These are phyloP conservation scores for Spencermartinsiella europaea DNA, from an alignment of 805 yeast species.

Conservation along the genomic window DNA sequence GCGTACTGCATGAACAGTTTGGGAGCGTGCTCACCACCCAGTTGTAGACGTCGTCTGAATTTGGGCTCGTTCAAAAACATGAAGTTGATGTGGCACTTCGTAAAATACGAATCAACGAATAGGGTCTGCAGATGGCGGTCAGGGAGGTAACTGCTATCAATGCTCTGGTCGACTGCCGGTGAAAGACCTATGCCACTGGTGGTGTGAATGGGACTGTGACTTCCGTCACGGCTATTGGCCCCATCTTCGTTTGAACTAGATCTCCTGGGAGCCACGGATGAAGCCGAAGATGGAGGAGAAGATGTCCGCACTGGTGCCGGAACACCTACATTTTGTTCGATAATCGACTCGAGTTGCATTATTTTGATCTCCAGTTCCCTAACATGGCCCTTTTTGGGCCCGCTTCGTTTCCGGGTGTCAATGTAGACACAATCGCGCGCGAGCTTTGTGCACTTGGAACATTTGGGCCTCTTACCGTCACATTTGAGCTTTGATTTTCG, in stretches of 20 bases:
- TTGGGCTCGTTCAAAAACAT: constrained; percentile 35
- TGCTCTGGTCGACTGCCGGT: too few species aligned
- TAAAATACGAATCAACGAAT: background rate
- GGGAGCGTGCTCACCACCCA: constrained; percentile 14
- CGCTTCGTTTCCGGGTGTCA: constrained; percentile 27
- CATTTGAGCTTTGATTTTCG: constrained; percentile 32
- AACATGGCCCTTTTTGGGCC: constrained; percentile 33
- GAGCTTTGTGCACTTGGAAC: constrained; percentile 28
- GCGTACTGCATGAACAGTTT: constrained; percentile 29
- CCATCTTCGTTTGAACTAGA: too few species aligned
- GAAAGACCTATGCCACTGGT: too few species aligned
- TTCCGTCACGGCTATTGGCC: background rate
- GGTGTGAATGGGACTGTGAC: background rate
- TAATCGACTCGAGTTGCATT: constrained; percentile 22
- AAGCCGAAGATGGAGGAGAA: background rate
- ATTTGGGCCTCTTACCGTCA: constrained; percentile 31
- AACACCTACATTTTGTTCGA: constrained; percentile 3
- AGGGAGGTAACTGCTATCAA: background rate
- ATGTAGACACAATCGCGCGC: constrained; percentile 29
- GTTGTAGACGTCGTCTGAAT: constrained; percentile 14
- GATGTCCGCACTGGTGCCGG: background rate
- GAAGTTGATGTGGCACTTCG: background rate
- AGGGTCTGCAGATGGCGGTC: background rate
- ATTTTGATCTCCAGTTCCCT: constrained; percentile 29
- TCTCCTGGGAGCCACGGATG: background rate